phyloP scores from a whole-genome alignment of 805 yeast species.

The Lipomyces spencermartinsiae region DNA sequence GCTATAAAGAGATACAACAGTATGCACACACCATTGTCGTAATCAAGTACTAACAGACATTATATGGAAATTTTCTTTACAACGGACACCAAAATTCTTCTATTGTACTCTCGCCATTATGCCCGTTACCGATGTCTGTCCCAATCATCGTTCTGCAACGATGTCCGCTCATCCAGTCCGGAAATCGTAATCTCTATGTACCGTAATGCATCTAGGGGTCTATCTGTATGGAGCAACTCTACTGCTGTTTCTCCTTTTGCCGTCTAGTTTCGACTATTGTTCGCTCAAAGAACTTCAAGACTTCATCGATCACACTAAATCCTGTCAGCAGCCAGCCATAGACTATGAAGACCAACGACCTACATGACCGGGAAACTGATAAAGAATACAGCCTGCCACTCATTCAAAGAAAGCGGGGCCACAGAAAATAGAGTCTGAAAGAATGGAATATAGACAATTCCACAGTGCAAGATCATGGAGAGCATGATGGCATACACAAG shows the following conservation, averaged over 20 bases:
- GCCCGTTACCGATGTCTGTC: background rate
- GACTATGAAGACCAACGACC: background rate
- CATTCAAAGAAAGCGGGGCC: constrained; percentile 45
- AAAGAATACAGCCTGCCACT: constrained; percentile 49
- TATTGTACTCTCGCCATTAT: background rate
- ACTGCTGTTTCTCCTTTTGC: constrained; percentile 15
- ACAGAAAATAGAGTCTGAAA: constrained; percentile 47
- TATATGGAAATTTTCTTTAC: background rate
- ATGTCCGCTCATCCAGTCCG: background rate
- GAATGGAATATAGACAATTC: constrained; percentile 49
- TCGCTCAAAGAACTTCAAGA: constrained; percentile 49
- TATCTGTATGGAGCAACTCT: background rate
- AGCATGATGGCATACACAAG: constrained; percentile 49
- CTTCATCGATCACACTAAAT: constrained; percentile 46
- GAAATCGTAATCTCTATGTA: background rate
- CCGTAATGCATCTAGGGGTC: background rate
- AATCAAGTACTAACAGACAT: background rate
- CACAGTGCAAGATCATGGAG: constrained; percentile 48
- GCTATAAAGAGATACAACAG: background rate
- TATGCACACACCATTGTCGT: background rate
- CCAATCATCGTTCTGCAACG: too few species aligned
- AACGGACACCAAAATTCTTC: background rate
- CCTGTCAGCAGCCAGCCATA: background rate
- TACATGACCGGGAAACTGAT: constrained; percentile 49
- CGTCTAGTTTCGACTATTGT: constrained; percentile 24